Base-by-base conservation (phyloP, 305 asterid species). In the Striga hermonthica region DNA sequence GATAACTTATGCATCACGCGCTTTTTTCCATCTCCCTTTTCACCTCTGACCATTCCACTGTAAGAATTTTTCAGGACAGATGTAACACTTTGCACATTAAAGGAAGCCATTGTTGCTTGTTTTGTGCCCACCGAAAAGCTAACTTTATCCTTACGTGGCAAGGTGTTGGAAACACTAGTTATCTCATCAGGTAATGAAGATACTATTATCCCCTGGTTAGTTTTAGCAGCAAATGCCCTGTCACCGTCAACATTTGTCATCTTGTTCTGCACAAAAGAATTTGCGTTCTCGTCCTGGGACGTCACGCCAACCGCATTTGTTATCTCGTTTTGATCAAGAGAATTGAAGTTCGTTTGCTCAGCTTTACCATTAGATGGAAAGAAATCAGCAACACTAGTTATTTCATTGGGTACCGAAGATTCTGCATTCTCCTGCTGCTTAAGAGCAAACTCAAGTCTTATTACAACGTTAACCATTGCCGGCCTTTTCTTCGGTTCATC, bases 401-500 rank as follows among this genome's bases (percentile, higher is more conserved):
- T 66, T 65, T 66, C 74, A 49, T 61, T 61, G 4, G 66, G 62
- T 39, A 11, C 65, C 56, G 45, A 49, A 67, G 80, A 69, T 54
- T 70, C 73, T 43, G 79, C 59, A 10, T 48, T 67, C 57, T 67
- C 76, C 57, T 79, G 80, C 70, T 66, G 75, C 65, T 72, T 69
- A 67, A 79, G 83, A 59, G 80, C 80, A 75, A 72, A 47, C 67
- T 79, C 76, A 13, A 79, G 83, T 31, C 70, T 70, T 67, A 76
- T 62, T 41, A 79, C 67, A 57, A 72, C 69, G 13, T 68, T 71
- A 8, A 76, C 70, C 7, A 76, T 70, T 72, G 83, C 38, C 16
- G 80, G 83, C 37, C 83, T 55, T 79, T 67, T 75, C 68, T 72
- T 75, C 35, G 83, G 83, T 48, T 79, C 80, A 60, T 70, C 72